phyloP scores from a whole-genome alignment of 176 grass and related monocot genomes.

The Oryza brachyantha region DNA sequence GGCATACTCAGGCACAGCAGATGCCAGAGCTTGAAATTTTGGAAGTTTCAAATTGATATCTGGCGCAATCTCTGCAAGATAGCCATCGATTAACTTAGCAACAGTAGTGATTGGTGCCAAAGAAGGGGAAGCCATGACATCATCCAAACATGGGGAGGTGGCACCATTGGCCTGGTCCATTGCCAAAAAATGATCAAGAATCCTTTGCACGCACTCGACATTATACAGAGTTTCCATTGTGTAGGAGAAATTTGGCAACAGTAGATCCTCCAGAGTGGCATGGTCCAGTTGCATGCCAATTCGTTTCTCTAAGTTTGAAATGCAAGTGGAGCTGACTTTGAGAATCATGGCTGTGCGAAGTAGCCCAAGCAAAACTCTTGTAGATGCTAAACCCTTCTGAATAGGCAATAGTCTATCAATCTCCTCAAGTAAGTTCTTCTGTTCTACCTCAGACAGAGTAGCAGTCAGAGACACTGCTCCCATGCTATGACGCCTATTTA shows the following conservation, averaged over 20 bases:
- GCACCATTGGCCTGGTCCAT: conserved; percentile 69
- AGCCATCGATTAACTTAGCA: conserved; percentile 78
- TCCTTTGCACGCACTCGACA: conserved; percentile 83
- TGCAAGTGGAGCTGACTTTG: conserved; percentile 53
- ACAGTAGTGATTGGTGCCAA: conserved; percentile 57
- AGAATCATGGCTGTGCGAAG: conserved; percentile 87
- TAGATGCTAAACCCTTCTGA: conserved; percentile 61
- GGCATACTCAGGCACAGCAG: conserved; percentile 74
- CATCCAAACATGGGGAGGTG: conserved; percentile 59
- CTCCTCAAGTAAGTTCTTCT: conserved; percentile 79
- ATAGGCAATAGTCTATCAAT: conserved; percentile 63
- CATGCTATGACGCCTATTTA: conserved; percentile 68
- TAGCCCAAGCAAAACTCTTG: conserved; percentile 71
- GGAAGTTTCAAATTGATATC: conserved; percentile 78
- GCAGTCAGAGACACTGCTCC: conserved; percentile 30
- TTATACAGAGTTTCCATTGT: conserved; percentile 94
- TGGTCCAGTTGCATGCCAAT: conserved; percentile 84
- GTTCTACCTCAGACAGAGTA: conserved; percentile 66
- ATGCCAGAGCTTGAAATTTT: conserved; percentile 74
- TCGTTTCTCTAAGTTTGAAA: conserved; percentile 70
- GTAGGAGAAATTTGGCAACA: conserved; percentile 80
- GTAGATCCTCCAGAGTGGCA: conserved; percentile 73
- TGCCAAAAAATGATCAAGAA: conserved; percentile 79
- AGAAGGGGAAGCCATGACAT: conserved; percentile 64
- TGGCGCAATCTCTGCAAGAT: conserved; percentile 84